A percentile compares a stretch with the other conserved stretches of the same genome.
These are phyloP conservation scores for Psilocybe azurescens DNA, from an alignment of 768 basidiomycete genomes.

Conservation along the genomic window DNA sequence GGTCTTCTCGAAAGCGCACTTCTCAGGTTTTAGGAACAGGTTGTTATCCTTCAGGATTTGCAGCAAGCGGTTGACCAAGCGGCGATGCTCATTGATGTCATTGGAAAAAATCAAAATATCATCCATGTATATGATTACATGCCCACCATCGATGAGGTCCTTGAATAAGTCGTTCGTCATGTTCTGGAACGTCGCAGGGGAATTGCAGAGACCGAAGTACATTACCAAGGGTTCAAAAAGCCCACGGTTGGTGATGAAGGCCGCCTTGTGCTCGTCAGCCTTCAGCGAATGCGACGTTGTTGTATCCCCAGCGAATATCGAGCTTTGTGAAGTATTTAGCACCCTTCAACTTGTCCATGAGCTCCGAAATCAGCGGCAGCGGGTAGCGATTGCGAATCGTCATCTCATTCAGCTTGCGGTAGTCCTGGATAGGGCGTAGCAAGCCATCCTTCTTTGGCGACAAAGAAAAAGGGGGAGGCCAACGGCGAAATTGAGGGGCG, in stretches of 20 bases:
- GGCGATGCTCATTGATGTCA: conserved; percentile 8
- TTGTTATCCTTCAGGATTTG: not conserved
- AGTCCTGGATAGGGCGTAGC: too few relatives aligned
- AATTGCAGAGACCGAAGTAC: too few relatives aligned
- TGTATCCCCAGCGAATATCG: conserved; percentile 44
- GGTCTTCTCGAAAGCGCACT: too few relatives aligned
- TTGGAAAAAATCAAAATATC: conserved; percentile 35
- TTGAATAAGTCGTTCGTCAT: conserved; percentile 13
- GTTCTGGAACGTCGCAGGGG: conserved; percentile 25
- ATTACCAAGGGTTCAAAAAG: too few relatives aligned
- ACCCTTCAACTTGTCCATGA: conserved; percentile 28
- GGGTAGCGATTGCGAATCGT: conserved; percentile 37
- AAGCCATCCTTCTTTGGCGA: too few relatives aligned
- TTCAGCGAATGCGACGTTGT: conserved; percentile 39
- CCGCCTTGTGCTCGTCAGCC: conserved; percentile 37
- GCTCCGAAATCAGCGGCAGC: conserved; percentile 26
- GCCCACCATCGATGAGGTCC: conserved; percentile 2
- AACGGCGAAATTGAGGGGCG: conserved; percentile 3
- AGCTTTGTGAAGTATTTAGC: conserved; percentile 38
- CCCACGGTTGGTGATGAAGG: conserved; percentile 17
- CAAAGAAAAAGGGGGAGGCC: conserved; percentile 11
- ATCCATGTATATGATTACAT: conserved; percentile 18
- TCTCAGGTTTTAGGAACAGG: too few relatives aligned
- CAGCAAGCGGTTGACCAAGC: conserved; percentile 14
- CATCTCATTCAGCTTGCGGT: too few relatives aligned